Conservation (phyloP, 2,329 filamentous ascomycete genomes). For the Sporothrix luriei region DNA sequence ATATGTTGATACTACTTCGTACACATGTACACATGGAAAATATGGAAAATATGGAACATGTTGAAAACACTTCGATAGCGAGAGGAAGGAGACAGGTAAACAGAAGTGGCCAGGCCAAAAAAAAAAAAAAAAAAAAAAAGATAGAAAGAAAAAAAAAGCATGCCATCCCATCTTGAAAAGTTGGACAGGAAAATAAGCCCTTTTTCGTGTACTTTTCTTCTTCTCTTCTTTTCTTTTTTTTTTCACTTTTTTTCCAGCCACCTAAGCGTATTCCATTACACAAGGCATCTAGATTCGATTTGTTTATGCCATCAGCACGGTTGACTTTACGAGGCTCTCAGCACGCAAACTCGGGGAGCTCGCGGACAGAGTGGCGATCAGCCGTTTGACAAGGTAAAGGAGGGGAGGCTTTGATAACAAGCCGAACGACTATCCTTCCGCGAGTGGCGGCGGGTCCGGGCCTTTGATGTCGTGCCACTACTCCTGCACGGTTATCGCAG, state of each 20-base stretch:
- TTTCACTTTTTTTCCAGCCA: no score
- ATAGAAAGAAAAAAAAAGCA: no score
- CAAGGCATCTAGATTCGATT: not conserved
- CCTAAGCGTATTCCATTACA: not conserved
- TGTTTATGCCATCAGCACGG: no score
- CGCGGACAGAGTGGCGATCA: not conserved
- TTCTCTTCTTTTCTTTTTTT: not conserved
- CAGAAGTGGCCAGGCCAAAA: no score
- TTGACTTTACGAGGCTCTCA: not conserved
- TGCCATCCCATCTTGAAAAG: no score
- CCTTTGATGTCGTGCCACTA: not conserved
- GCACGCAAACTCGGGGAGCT: conserved; percentile 17
- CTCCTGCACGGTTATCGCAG: not conserved
- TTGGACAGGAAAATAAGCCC: no score
- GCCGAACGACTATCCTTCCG: not conserved
- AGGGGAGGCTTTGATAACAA: not conserved
- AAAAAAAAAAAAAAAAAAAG: no score
- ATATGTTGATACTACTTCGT: not conserved
- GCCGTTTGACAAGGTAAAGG: no score
- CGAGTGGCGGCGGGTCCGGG: not conserved
- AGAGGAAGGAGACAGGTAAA: no score
- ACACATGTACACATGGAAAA: not conserved
- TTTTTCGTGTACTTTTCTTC: not conserved
- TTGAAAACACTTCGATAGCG: not conserved
- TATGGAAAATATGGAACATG: not conserved